These are phyloP conservation scores for Globisporangium takayamanum DNA, from an alignment of 352 stramenopile genomes.

Conservation along the genomic window DNA sequence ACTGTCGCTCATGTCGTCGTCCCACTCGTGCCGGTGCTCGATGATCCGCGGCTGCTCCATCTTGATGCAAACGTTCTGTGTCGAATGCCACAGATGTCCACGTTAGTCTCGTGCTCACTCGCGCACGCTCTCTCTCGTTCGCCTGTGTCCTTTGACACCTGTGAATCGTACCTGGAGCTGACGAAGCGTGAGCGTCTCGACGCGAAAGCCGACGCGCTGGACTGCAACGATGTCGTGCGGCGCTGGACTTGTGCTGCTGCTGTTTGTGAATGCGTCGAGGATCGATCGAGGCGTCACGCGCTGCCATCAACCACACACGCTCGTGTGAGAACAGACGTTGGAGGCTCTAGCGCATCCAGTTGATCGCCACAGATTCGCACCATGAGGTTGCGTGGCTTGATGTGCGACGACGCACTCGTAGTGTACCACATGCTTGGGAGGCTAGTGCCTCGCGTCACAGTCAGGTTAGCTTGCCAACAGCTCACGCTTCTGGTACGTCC, in stretches of 20 bases:
- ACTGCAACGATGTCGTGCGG: slow-evolving; percentile 21
- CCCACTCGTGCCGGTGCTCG: slow-evolving; percentile 5
- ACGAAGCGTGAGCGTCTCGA: slow-evolving; percentile 15
- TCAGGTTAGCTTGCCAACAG: not conserved
- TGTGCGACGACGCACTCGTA: slow-evolving; percentile 33
- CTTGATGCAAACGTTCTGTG: slow-evolving; percentile 27
- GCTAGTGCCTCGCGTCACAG: slow-evolving; percentile 15
- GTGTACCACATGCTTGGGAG: slow-evolving; percentile 57
- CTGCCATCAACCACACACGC: slow-evolving; percentile 11
- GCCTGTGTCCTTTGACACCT: not conserved
- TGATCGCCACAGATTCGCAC: slow-evolving; percentile 12
- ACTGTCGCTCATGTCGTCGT: not conserved
- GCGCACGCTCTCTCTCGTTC: not conserved
- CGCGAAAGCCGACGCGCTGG: slow-evolving; percentile 26
- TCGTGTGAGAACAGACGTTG: not conserved
- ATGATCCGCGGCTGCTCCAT: slow-evolving; percentile 26
- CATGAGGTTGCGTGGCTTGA: slow-evolving; percentile 34
- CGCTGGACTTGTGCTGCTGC: not conserved
- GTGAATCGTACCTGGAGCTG: slow-evolving; percentile 28
- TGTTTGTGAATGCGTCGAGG: slow-evolving; percentile 19
- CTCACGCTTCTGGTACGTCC: not conserved
- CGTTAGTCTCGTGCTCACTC: not conserved
- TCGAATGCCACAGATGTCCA: not conserved
- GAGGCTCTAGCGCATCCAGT: not conserved
- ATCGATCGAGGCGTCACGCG: slow-evolving; percentile 35